Evolutionary conservation across 257 asterid genomes (phyloP).

Genomic region (Solanum paucissectum): DNA sequence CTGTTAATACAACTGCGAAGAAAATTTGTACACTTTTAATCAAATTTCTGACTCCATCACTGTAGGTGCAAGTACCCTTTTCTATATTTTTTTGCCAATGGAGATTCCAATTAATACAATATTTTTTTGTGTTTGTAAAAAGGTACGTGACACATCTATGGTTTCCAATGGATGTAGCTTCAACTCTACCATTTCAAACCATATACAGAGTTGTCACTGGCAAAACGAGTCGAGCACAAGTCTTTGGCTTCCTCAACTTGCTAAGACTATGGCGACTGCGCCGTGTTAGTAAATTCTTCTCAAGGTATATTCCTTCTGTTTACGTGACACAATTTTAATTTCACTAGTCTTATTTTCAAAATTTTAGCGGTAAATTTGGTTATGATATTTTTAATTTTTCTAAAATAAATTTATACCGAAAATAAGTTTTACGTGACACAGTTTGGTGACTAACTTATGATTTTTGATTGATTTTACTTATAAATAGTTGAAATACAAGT

Average conservation of each 20-base stretch:
- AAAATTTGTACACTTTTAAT: too few species aligned
- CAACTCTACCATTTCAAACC: constrained; percentile 78
- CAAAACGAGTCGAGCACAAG: constrained; percentile 22
- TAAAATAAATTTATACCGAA: too few species aligned
- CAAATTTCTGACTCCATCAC: neutral
- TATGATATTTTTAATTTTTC: too few species aligned
- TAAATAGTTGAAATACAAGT: neutral
- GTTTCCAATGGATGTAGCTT: constrained; percentile 88
- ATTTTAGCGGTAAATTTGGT: neutral
- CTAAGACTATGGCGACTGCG: constrained; percentile 89
- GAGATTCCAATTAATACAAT: neutral
- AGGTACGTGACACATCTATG: constrained; percentile 54
- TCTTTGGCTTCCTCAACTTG: constrained; percentile 81
- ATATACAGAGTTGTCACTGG: constrained; percentile 44
- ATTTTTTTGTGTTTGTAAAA: neutral
- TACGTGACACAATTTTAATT: neutral
- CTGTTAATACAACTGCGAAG: too few species aligned
- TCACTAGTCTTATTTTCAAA: neutral
- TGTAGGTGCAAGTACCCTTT: neutral
- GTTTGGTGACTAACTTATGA: neutral
- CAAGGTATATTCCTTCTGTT: constrained; percentile 32
- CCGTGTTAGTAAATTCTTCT: constrained; percentile 82
- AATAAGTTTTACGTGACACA: neutral
- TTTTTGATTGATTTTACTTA: neutral
- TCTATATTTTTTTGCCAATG: neutral